These are phyloP conservation scores for Spiraea crenata DNA, from an alignment of 331 rosid species.

Conservation along the genomic window DNA sequence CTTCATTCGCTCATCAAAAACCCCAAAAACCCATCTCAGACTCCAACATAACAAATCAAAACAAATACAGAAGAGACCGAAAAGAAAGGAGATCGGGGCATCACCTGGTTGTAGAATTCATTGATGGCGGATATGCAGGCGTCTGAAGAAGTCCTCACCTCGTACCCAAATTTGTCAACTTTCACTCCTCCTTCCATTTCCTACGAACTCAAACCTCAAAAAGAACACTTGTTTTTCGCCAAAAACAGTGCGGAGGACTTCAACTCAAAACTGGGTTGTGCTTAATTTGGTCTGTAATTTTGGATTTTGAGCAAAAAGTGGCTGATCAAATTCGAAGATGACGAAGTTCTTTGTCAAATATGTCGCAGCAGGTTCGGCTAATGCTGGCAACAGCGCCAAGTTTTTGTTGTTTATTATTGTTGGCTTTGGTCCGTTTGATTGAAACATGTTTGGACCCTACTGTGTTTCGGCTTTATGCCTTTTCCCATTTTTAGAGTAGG, in stretches of 20 bases:
- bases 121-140: conserved; percentile 51
- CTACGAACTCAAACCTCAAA: not conserved
- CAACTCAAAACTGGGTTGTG: not conserved
- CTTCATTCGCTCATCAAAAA: conserved; percentile 25
- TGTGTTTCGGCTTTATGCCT: no score
- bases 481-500: not conserved
- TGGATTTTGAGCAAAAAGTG: not conserved
- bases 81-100: not conserved
- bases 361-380: not conserved
- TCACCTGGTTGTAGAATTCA: conserved; percentile 44
- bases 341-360: not conserved
- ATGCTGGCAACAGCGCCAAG: not conserved
- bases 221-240: not conserved
- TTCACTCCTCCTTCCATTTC: conserved; percentile 40
- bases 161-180: conserved; percentile 45
- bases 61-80: not conserved
- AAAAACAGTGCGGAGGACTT: not conserved
- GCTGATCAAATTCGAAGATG: not conserved
- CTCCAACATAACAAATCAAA: conserved; percentile 1
- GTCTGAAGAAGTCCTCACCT: conserved; percentile 46
- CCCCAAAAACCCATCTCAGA: conserved; percentile 23
- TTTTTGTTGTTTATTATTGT: no score
- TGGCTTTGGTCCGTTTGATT: no score
- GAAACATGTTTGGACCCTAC: no score
- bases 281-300: not conserved